Evolutionary conservation across 495 filamentous ascomycete genomes (phyloP).

Genomic region (Pyrenula aspistea): DNA sequence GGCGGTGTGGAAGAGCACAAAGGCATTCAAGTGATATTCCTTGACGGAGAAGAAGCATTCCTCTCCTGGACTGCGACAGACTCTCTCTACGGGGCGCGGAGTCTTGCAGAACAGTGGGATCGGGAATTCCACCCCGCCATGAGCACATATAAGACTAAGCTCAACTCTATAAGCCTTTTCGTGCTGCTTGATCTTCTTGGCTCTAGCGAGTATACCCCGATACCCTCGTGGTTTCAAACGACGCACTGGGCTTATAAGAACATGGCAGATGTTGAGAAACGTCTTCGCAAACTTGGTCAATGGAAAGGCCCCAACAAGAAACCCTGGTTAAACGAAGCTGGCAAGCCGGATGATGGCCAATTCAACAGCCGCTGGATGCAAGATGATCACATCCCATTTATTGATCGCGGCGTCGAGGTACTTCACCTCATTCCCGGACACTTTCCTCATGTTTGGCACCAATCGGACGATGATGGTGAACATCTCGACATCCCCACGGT

Average conservation of each 20-base stretch:
- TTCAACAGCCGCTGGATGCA: constrained; percentile 38
- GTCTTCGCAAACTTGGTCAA: constrained; percentile 45
- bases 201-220: constrained; percentile 41
- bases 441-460: constrained; percentile 85
- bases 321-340: constrained; percentile 38
- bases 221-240: constrained; percentile 72
- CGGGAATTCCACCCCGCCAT: constrained; percentile 48
- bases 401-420: constrained; percentile 72
- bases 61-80: constrained; percentile 63
- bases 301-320: constrained; percentile 35
- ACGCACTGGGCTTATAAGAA: constrained; percentile 89
- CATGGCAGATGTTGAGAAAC: constrained; percentile 54
- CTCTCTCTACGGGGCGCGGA: constrained; percentile 76
- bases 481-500: constrained; percentile 77
- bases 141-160: constrained; percentile 58
- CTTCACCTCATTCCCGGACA: constrained; percentile 75
- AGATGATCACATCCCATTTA: constrained; percentile 88
- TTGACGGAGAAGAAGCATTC: constrained; percentile 96
- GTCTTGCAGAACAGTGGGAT: constrained; percentile 69
- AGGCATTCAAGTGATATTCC: constrained; percentile 78
- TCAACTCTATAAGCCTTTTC: constrained; percentile 76
- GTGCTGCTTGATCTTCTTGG: constrained; percentile 89
- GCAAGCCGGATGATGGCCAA: constrained; percentile 39
- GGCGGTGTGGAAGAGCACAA: constrained; percentile 50
- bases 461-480: constrained; percentile 66